These are phyloP conservation scores for Diphasiastrum complanatum DNA, from an alignment of 83 land plant genomes.

Conservation along the genomic window DNA sequence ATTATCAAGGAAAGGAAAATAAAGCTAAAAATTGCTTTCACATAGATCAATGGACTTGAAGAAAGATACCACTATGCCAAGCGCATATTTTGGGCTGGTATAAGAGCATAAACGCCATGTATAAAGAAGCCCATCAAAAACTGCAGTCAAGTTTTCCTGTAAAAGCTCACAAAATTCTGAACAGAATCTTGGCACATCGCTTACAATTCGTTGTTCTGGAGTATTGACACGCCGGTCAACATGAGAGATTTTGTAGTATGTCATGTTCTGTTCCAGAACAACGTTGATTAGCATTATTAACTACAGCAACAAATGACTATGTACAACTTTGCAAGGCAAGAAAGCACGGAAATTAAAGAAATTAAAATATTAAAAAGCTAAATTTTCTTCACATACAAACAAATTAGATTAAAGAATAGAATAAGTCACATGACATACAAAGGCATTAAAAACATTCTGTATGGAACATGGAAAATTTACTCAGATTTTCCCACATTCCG, in stretches of 20 bases:
- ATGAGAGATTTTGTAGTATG: conserved; percentile 93
- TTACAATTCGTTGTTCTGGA: conserved; percentile 95
- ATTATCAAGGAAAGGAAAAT: neutral
- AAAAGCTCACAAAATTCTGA: conserved; percentile 92
- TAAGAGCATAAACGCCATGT: conserved; percentile 98
- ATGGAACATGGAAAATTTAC: too few relatives aligned
- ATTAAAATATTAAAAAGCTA: too few relatives aligned
- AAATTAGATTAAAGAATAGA: too few relatives aligned
- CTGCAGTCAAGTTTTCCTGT: conserved; percentile 77
- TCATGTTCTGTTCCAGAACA: conserved; percentile 73
- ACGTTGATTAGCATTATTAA: neutral
- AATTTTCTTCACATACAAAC: too few relatives aligned
- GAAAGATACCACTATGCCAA: conserved; percentile 77
- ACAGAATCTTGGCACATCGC: conserved; percentile 92
- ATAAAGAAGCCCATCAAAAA: conserved; percentile 78
- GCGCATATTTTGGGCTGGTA: conserved; percentile 91
- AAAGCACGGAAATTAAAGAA: too few relatives aligned
- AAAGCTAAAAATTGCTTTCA: neutral
- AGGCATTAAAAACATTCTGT: too few relatives aligned
- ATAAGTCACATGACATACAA: too few relatives aligned
- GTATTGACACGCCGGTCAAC: conserved; percentile 81
- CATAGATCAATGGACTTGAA: conserved; percentile 4
- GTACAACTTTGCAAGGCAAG: too few relatives aligned
- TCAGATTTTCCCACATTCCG: too few relatives aligned
- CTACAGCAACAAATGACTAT: too few relatives aligned